phyloP scores from a whole-genome alignment of 148 eudicot genomes.

The Amaranthus hypochondriacus region DNA sequence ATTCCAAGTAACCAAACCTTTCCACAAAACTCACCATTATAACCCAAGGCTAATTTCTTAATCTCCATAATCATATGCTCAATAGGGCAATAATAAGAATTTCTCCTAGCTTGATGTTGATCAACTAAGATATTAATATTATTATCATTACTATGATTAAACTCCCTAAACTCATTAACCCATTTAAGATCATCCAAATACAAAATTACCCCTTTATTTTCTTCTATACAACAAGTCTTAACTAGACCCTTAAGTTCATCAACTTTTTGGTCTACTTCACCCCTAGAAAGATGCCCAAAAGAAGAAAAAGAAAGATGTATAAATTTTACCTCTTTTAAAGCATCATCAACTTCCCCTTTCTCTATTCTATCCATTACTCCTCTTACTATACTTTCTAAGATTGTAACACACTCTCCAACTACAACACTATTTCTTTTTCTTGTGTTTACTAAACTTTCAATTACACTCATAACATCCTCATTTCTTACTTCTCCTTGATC shows the following conservation, averaged over 20 bases:
- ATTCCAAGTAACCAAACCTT: slow-evolving; percentile 68
- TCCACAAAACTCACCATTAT: slow-evolving; percentile 29
- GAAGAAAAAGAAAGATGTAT: slow-evolving; percentile 45
- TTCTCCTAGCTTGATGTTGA: slow-evolving; percentile 28
- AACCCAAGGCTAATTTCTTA: slow-evolving; percentile 43
- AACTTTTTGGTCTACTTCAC: slow-evolving; percentile 56
- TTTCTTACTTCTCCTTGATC: slow-evolving; percentile 25
- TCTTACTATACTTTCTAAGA: slow-evolving; percentile 44
- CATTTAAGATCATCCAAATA: slow-evolving; percentile 84
- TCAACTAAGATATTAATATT: slow-evolving; percentile 19
- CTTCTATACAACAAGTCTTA: slow-evolving; percentile 33
- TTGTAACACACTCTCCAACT: slow-evolving; percentile 60
- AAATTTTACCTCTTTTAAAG: slow-evolving; percentile 45
- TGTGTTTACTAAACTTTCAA: slow-evolving; percentile 39
- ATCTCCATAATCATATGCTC: slow-evolving; percentile 71
- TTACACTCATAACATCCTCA: slow-evolving; percentile 53
- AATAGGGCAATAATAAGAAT: slow-evolving; percentile 52
- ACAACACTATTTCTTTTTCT: slow-evolving; percentile 47
- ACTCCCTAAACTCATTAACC: slow-evolving; percentile 48
- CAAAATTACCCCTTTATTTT: slow-evolving; percentile 53
- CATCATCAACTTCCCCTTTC: slow-evolving; percentile 53
- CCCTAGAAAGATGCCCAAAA: slow-evolving; percentile 38
- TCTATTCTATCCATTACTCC: slow-evolving; percentile 54
- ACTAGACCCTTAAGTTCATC: slow-evolving; percentile 49
- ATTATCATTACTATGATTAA: neutral